These are phyloP conservation scores for Miamiensis avidus DNA, from an alignment of 169 alveolate genomes.

Conservation along the genomic window DNA sequence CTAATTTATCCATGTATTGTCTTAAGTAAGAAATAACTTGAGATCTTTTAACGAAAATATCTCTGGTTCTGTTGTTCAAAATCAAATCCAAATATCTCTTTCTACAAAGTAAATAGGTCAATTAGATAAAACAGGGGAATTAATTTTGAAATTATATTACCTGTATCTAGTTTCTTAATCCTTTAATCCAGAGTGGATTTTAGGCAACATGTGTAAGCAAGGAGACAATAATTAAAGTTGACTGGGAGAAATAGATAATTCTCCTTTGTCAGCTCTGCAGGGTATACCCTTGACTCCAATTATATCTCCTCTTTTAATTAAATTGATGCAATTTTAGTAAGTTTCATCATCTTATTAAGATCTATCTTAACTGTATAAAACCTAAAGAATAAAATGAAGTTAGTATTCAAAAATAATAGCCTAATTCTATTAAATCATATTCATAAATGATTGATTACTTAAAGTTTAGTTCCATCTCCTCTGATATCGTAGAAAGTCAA, in stretches of 20 bases:
- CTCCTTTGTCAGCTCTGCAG: constrained; percentile 96
- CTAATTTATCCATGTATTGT: constrained; percentile 87
- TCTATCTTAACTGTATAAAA: neutral
- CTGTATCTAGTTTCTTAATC: constrained; percentile 93
- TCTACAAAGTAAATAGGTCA: too few relatives aligned
- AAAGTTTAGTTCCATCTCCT: constrained; percentile 88
- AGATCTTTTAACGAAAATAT: constrained; percentile 85
- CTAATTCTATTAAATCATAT: constrained; percentile 34
- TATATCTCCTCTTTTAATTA: constrained; percentile 85
- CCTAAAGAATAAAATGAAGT: neutral
- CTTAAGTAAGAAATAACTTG: constrained; percentile 82
- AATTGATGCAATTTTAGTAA: neutral
- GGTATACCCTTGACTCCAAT: constrained; percentile 89
- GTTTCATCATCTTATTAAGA: neutral
- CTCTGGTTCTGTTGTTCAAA: constrained; percentile 88
- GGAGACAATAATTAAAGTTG: constrained; percentile 90
- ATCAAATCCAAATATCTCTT: constrained; percentile 97
- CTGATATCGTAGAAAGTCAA: constrained; percentile 90
- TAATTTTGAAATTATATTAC: too few relatives aligned
- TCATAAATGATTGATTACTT: constrained; percentile 84
- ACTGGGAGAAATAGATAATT: constrained; percentile 92
- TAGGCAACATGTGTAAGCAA: constrained; percentile 97
- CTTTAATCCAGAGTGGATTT: constrained; percentile 92
- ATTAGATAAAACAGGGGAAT: constrained; percentile 47
- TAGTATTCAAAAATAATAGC: constrained; percentile 34